Base-by-base conservation (phyloP, 2,329 filamentous ascomycete species). In the Pseudopyricularia cyperi region DNA sequence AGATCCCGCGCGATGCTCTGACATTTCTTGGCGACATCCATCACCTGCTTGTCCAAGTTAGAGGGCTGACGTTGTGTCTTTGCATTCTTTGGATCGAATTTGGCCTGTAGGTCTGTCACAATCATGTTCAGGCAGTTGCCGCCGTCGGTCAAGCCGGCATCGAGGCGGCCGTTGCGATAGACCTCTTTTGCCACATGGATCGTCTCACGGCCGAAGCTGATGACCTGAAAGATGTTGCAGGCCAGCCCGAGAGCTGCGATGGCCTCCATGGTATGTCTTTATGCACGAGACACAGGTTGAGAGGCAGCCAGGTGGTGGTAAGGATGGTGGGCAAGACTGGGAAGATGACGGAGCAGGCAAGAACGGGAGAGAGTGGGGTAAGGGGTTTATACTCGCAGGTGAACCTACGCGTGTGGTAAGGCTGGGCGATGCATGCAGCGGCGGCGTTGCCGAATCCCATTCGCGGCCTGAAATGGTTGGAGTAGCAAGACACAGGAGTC, bases 151-250 rank as follows among this genome's bases (percentile, higher is more conserved):
- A 51, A 37, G 30, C 9, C 8, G 11, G 37, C 24, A 19, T 51
- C 50, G 17, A 46, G 37, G 4, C 24, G 24, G 17, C 50, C 28
- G 26, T 19, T 53, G 4, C 55, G 48, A 44, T 61, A 61, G 7
- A 62, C 46, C 2, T 44, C 32, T 46, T 55, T 58, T 28, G 49
- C 56, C 17, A 61, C 28, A 2, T 30, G 26, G n/a, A 58, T 46
- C 1, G 56, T 57, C 19, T 60, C 57, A 9, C 50, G 54, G 0
- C 53, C 59, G 26, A 58, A 57, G 30, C 51, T 54, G 30, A 62
- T 56, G 22, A 59, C 53, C 28, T 62, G 57, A 33, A 63, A 55
- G n/a, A 60, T 58, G 54, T 60, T 59, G 54, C 59, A 58, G 8
- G 59, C 59, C 7, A 62, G 44, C 48, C 59, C 54, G 4, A 62